phyloP scores from a whole-genome alignment of 768 basidiomycete species.

The Pisolithus tinctorius region DNA sequence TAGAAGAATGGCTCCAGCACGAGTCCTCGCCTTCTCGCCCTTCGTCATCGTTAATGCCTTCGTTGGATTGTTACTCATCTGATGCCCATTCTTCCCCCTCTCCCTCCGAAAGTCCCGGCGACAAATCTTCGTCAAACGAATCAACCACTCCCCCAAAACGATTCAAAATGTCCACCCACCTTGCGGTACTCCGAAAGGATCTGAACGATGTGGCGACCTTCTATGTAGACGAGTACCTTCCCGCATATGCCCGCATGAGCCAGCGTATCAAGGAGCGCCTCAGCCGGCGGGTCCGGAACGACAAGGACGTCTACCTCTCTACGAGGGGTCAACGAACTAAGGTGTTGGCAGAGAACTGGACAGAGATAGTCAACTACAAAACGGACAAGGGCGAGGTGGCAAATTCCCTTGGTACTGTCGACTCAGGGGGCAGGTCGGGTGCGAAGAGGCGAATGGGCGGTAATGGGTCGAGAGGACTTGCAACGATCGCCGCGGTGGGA shows the following conservation, averaged over 20 bases:
- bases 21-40: too few species aligned
- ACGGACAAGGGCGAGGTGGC: not conserved
- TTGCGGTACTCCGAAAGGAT: slow-evolving; percentile 50
- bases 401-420: not conserved
- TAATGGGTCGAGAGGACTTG: slow-evolving; percentile 2
- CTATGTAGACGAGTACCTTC: slow-evolving; percentile 28
- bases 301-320: slow-evolving; percentile 49
- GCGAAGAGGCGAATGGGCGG: not conserved
- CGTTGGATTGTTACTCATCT: slow-evolving; percentile 12
- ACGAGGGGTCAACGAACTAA: slow-evolving; percentile 22
- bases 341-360: slow-evolving; percentile 44
- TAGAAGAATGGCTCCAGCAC: slow-evolving; percentile 21
- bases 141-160: slow-evolving; percentile 19
- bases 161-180: slow-evolving; percentile 50
- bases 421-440: not conserved
- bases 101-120: slow-evolving; percentile 7
- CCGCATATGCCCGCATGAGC: slow-evolving; percentile 42
- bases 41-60: slow-evolving; percentile 13
- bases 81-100: not conserved
- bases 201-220: slow-evolving; percentile 43
- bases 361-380: slow-evolving; percentile 42
- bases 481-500: slow-evolving; percentile 2
- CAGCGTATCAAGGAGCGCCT: slow-evolving; percentile 68
- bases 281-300: slow-evolving; percentile 70
- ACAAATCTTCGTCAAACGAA: slow-evolving; percentile 22